Base-by-base conservation (phyloP, 2,329 filamentous ascomycete genomes). In the Penicillium hesseltinei region DNA sequence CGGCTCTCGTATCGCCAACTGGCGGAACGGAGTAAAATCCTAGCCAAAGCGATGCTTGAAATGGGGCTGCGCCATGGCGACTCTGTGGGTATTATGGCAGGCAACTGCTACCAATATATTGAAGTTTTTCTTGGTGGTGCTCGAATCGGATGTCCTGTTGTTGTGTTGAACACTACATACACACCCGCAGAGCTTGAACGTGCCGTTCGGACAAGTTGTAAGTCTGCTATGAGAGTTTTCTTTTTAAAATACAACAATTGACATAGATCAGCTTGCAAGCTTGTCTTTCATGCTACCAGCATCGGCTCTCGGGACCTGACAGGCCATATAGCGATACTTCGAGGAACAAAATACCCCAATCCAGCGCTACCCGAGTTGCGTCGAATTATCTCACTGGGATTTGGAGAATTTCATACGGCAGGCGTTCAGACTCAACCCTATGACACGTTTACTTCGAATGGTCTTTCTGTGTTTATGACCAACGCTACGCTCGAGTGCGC, bases 41-140 rank as follows among this genome's bases (percentile, higher is more conserved):
- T 67, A 13, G 84, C 85, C 4, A 84, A 82, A 54, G 86, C 87
- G 10, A 72, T 91, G 58, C 74, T 89, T 31, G 80, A 82, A 17
- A 81, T 85, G 72, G 87, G 87, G 3, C 82, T 90, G 49, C 77
- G 80, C n/a, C 80, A 82, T 23, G 87, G 87, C 42, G 88, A 90
- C 67, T 80, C 87, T 27, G 80, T 91, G 19, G 88, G 84, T 23
- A 87, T 91, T 62, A 88, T 90, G 84, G 87, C 87, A 66, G 75
- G 80, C 0, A 81, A 82, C 55, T 78, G 79, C 58, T 76, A 78
- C 51, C 74, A 81, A 62, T 81, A 75, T 60, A 64, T 88, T 19
- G 80, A 87, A n/a, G 81, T 89, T 6, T 88, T 90, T 75, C 46
- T 77, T 9, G 75, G 67, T 21, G 72, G 68, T 19, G 71, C 69